A percentile compares a stretch with the other conserved stretches of the same genome.
These are phyloP conservation scores for Anthostomella pinea DNA, from an alignment of 2,329 filamentous ascomycete species.

Conservation along the genomic window DNA sequence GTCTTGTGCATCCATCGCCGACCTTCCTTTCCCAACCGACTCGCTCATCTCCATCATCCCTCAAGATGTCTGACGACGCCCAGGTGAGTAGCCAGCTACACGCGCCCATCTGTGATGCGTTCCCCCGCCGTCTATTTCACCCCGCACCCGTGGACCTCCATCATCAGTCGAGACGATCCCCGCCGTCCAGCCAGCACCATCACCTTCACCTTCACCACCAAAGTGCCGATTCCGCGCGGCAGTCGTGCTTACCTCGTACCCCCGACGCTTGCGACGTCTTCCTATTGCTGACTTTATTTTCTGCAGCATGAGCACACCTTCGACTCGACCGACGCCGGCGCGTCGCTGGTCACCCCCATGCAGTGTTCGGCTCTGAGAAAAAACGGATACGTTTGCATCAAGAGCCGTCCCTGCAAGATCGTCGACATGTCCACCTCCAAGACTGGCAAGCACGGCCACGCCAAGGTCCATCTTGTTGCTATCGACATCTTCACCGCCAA, in stretches of 20 bases:
- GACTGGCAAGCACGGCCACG: conserved; percentile 99
- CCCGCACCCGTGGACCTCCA: conserved; percentile 25
- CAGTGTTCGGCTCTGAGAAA: conserved; percentile 99
- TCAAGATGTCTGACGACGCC: conserved; percentile 56
- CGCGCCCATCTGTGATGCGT: not conserved
- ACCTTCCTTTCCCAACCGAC: conserved; percentile 12
- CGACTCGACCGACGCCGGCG: conserved; percentile 93
- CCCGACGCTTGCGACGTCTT: no score
- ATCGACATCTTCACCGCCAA: conserved; percentile 99
- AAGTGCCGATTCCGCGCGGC: no score
- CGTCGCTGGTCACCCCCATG: conserved; percentile 92
- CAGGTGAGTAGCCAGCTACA: conserved; percentile 43
- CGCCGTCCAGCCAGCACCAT: no score
- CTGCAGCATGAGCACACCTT: conserved; percentile 68
- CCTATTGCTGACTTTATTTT: conserved; percentile 20
- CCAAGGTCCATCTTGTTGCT: conserved; percentile 98
- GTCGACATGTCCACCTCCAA: conserved; percentile 99
- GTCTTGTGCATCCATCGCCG: conserved; percentile 27
- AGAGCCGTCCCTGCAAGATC: conserved; percentile 99
- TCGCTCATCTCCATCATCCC: conserved; percentile 37
- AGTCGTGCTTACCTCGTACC: no score
- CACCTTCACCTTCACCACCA: no score
- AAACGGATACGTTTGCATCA: conserved; percentile 98
- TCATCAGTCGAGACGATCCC: no score
- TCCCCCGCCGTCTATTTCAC: conserved; percentile 11